Evolutionary conservation across 2,329 filamentous ascomycete genomes (phyloP).

Genomic region (Nothomitra cinnamomea): DNA sequence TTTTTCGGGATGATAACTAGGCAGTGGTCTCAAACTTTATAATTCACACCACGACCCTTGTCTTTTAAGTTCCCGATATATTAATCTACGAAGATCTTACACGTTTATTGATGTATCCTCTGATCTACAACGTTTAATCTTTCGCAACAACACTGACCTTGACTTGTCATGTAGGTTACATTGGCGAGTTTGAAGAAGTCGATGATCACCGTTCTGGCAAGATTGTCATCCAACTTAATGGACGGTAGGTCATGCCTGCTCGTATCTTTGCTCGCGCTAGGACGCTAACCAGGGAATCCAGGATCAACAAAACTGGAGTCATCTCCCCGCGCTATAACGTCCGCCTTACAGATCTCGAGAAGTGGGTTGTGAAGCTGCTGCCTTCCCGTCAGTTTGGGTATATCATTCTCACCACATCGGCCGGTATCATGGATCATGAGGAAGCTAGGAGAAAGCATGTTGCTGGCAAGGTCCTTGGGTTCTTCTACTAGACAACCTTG

Average conservation of each 20-base stretch:
- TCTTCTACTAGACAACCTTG: conserved; percentile 68
- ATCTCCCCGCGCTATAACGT: conserved; percentile 99
- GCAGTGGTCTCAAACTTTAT: conserved; percentile 60
- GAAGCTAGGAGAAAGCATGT: conserved; percentile 98
- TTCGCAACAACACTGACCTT: conserved; percentile 65
- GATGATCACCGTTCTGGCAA: conserved; percentile 99
- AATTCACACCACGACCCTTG: conserved; percentile 61
- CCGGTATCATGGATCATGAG: conserved; percentile 99
- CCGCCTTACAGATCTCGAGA: conserved; percentile 92
- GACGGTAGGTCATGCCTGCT: conserved; percentile 37
- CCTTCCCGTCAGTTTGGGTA: conserved; percentile 99
- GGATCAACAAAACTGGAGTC: conserved; percentile 96
- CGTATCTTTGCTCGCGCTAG: neutral
- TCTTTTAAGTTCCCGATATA: conserved; percentile 99
- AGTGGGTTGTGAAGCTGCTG: conserved; percentile 98
- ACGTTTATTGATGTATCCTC: conserved; percentile 58
- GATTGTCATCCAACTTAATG: conserved; percentile 99
- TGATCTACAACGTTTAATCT: conserved; percentile 90
- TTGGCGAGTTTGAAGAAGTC: conserved; percentile 98
- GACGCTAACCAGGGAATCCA: conserved; percentile 13
- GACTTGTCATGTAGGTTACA: conserved; percentile 54
- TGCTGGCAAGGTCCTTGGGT: conserved; percentile 96
- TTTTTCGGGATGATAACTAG: conserved; percentile 99
- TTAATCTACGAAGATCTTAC: conserved; percentile 85
- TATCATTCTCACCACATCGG: conserved; percentile 96